Percentiles rank a stretch among this genome's conserved stretches.
phyloP scores from a whole-genome alignment of 352 stramenopile species.

The Globisporangium ultimum region DNA sequence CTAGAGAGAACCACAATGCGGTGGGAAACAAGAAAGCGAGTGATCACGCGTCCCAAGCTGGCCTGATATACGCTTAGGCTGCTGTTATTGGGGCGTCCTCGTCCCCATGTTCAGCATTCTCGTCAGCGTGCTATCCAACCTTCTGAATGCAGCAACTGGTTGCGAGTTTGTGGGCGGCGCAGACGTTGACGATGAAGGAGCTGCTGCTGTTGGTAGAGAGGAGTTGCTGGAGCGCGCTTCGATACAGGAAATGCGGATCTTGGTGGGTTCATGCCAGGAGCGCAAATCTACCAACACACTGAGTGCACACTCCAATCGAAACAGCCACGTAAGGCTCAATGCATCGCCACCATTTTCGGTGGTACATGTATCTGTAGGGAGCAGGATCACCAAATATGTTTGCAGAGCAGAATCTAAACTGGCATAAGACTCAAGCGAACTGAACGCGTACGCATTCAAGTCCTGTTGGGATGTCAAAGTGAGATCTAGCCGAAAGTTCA shows the following conservation, averaged over 20 bases:
- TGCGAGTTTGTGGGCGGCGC: not conserved
- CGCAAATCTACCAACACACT: constrained; percentile 14
- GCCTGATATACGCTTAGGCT: too few species aligned
- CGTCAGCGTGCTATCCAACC: constrained; percentile 11
- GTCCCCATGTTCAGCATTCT: constrained; percentile 3
- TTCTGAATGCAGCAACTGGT: constrained; percentile 2
- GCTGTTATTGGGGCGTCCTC: not conserved
- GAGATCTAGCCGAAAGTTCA: constrained; percentile 5
- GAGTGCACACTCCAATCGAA: constrained; percentile 9
- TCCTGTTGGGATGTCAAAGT: constrained; percentile 10
- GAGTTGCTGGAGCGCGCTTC: constrained; percentile 4
- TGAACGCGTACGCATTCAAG: not conserved
- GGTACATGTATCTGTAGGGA: not conserved
- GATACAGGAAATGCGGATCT: constrained; percentile 12
- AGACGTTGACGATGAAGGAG: not conserved
- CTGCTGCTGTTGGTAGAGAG: not conserved
- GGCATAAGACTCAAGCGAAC: not conserved
- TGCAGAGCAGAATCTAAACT: not conserved
- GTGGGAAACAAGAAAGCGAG: constrained; percentile 10
- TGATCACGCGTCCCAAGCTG: constrained; percentile 8
- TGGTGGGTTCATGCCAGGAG: constrained; percentile 12
- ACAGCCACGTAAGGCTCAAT: constrained; percentile 2
- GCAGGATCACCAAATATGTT: constrained; percentile 2
- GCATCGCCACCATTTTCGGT: not conserved
- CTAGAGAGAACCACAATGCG: constrained; percentile 10